phyloP scores from a whole-genome alignment of 129 eudicot species.

The Erigeron canadensis region DNA sequence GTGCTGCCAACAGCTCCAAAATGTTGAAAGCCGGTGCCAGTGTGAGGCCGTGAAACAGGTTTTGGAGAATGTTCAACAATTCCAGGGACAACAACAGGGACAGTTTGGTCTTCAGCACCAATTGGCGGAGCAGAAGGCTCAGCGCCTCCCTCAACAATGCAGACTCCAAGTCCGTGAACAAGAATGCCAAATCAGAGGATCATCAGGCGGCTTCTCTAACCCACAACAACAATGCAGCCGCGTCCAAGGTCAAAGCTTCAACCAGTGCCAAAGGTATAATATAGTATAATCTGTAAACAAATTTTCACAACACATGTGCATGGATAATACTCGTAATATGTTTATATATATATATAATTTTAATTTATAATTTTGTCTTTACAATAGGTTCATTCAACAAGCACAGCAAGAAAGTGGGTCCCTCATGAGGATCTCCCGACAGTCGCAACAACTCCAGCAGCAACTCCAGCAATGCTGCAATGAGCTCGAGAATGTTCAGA shows the following conservation, averaged over 20 bases:
- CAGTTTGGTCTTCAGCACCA: not conserved
- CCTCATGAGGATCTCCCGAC: not conserved
- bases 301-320: not conserved
- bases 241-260: not conserved
- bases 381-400: not conserved
- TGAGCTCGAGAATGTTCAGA: not conserved
- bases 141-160: not conserved
- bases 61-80: not conserved
- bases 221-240: not conserved
- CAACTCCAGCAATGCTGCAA: constrained; percentile 13
- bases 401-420: constrained; percentile 1
- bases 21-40: not conserved
- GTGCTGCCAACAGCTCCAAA: constrained; percentile 15
- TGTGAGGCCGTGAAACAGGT: constrained; percentile 7
- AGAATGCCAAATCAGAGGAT: not conserved
- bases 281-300: not conserved
- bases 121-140: not conserved
- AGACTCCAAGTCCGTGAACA: not conserved
- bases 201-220: not conserved
- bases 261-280: constrained; percentile 10
- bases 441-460: not conserved
- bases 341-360: too few species aligned
- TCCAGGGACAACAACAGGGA: not conserved
- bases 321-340: too few species aligned
- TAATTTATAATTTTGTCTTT: too few species aligned